Base-by-base conservation (phyloP, 1,284 basidiomycete species). In the Ustilago loliicola region DNA sequence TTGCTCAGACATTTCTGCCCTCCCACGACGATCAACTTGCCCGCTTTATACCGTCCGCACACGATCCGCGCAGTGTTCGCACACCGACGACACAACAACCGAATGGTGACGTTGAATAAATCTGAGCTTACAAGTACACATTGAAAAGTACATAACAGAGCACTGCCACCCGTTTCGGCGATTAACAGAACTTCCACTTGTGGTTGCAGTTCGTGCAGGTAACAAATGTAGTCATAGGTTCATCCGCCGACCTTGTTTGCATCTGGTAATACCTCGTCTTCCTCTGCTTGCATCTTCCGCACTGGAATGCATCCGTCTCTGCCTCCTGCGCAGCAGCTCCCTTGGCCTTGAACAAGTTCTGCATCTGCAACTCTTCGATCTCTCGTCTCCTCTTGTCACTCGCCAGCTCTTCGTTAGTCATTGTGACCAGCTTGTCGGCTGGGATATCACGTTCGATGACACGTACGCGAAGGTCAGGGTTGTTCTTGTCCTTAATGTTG, bases 241-340 rank as follows among this genome's bases (percentile, higher is more conserved):
- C 84, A 52, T 86, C 84, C 3, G 84, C 84, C 42, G 82, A 84
- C 23, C 84, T 61, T 11, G 84, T 86, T 64, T 84, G 84, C 80
- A 85, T 85, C 72, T 86, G 83, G 63, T 84, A 86, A 63, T 86
- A 86, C 38, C 81, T 67, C 40, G 79, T 81, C 70, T 84, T 85
- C 27, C 83, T 61, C 72, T 85, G 80, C 69, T 86, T 84, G 91
- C 96, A 99, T 81, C 94, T 91, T 21, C 91, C 90, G 84, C 97
- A 99, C 87, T 98, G 95, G 93, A 99, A 99, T 1, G 95, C 95
- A 80, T 96, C 95, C 0, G 97, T 99, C 87, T 99, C 96, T 17
- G 96, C 96, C 87, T 89, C 87, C 61, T 87, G 87, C 77, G 96
- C 93, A 17, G 90, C 94, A 0, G 96, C 96, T 3, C 93, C 94